These are phyloP conservation scores for Lactifluus piperatus DNA, from an alignment of 768 basidiomycete species.

Conservation along the genomic window DNA sequence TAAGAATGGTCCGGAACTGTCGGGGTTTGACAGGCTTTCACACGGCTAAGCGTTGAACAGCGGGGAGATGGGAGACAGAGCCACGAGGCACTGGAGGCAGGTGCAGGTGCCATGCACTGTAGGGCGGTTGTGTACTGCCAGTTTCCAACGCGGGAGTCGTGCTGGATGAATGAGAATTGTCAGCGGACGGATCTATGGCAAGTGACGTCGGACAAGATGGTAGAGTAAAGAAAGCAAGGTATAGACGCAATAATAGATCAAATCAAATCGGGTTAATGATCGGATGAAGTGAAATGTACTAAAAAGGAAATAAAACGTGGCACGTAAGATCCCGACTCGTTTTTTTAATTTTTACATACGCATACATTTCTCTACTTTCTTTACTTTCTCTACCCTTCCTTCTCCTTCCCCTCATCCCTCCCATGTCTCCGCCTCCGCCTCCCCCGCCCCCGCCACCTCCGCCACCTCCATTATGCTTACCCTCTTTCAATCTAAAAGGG, in stretches of 20 bases:
- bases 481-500: slow-evolving; percentile 17
- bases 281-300: neutral
- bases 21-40: slow-evolving; percentile 1
- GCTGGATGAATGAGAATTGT: too few species aligned
- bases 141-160: neutral
- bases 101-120: neutral
- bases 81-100: neutral
- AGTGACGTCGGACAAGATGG: neutral
- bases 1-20: neutral
- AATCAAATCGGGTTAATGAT: too few species aligned
- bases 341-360: neutral
- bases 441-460: slow-evolving; percentile 16
- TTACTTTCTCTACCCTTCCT: neutral
- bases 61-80: neutral
- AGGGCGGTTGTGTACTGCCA: neutral
- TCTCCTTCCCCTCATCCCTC: neutral
- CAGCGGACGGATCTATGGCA: neutral
- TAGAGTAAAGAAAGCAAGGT: neutral
- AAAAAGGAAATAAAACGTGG: slow-evolving; percentile 3
- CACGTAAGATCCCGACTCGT: neutral
- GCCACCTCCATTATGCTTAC: slow-evolving; percentile 17
- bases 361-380: neutral
- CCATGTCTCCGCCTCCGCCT: slow-evolving; percentile 17
- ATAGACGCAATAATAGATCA: too few species aligned
- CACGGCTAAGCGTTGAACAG: neutral